Conservation (phyloP, 345 rosid genomes). For the Populus euphratica region DNA sequence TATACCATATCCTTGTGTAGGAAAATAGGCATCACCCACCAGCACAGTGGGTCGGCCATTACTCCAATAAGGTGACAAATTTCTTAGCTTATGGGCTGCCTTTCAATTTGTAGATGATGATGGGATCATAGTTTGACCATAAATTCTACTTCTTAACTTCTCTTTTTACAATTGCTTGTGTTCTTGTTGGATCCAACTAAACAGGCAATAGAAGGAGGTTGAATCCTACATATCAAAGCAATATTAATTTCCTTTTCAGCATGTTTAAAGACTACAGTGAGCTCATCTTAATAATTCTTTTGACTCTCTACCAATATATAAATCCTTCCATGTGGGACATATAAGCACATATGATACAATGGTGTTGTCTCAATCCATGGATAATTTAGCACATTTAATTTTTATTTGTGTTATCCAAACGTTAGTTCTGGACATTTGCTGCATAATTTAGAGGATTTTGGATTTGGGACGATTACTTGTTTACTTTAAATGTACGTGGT, state of each 20-base stretch:
- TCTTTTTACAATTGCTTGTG: neutral
- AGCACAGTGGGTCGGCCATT: constrained; percentile 44
- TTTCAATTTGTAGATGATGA: constrained; percentile 23
- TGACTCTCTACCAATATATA: neutral
- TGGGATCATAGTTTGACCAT: constrained; percentile 1
- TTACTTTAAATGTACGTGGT: constrained; percentile 2
- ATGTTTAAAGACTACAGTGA: neutral
- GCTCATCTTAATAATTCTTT: constrained; percentile 4
- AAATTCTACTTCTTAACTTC: neutral
- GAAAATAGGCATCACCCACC: constrained; percentile 40
- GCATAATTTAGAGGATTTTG: constrained; percentile 1
- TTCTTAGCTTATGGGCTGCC: constrained; percentile 9
- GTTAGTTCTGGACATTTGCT: neutral
- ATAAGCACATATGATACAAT: neutral
- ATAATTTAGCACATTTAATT: neutral
- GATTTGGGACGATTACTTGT: neutral
- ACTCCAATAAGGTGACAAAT: constrained; percentile 21
- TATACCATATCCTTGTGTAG: constrained; percentile 17
- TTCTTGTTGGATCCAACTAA: constrained; percentile 17
- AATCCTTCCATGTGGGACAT: constrained; percentile 12
- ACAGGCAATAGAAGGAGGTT: neutral
- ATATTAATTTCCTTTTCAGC: constrained; percentile 1
- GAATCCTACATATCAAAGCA: constrained; percentile 35
- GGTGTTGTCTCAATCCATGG: neutral
- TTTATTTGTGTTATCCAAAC: neutral